Percentiles rank a stretch among this genome's conserved stretches.
Conservation (phyloP, 176 grass and related monocot species). For the bread wheat (Triticum aestivum) region DNA sequence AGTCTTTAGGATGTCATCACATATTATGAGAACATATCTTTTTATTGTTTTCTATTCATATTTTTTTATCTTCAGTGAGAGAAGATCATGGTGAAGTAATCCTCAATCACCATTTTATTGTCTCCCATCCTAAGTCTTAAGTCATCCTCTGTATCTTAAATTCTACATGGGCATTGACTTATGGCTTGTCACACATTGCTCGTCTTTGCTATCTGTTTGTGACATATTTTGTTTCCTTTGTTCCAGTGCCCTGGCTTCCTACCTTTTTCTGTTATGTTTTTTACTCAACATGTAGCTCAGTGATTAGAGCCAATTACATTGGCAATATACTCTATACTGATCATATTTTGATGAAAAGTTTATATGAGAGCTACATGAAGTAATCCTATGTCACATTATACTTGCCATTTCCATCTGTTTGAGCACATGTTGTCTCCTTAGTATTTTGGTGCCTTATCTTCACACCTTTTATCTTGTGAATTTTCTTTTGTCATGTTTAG, state of each 20-base stretch:
- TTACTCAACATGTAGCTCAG: slow-evolving; percentile 18
- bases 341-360: slow-evolving; percentile 27
- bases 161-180: too few species aligned
- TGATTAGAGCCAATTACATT: slow-evolving; percentile 45
- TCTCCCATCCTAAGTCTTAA: background rate
- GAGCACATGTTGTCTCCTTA: background rate
- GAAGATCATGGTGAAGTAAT: background rate
- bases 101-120: background rate
- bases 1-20: too few species aligned
- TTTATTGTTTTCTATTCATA: too few species aligned
- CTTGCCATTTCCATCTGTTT: background rate
- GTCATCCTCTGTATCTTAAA: background rate
- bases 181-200: too few species aligned
- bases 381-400: background rate
- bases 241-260: background rate
- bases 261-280: background rate
- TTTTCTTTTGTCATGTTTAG: background rate
- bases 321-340: slow-evolving; percentile 57
- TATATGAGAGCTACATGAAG: slow-evolving; percentile 38
- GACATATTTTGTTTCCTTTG: background rate
- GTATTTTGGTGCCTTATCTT: background rate
- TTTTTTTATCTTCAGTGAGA: too few species aligned
- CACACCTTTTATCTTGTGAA: background rate
- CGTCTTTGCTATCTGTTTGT: too few species aligned
- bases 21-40: too few species aligned